phyloP scores from a whole-genome alignment of 441 rosid species.

The Rhodomyrtus psidioides region DNA sequence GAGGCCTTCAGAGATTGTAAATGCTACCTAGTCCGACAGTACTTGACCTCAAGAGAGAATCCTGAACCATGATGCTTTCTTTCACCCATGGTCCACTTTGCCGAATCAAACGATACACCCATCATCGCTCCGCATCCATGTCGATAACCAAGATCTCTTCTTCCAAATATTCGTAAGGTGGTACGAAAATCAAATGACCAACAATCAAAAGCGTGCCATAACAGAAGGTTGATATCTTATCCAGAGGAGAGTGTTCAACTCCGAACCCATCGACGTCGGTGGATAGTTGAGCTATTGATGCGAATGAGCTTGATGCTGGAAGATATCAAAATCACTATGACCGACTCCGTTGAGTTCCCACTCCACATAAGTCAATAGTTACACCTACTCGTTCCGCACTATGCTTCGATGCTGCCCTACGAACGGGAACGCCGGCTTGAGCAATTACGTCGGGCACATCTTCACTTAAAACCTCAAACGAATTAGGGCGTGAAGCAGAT shows the following conservation, averaged over 20 bases:
- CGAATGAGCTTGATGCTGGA: not conserved
- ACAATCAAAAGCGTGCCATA: not conserved
- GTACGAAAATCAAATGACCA: not conserved
- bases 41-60: too few relatives aligned
- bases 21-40: too few relatives aligned
- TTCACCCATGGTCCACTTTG: not conserved
- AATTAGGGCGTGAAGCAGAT: not conserved
- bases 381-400: not conserved
- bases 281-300: not conserved
- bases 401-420: slow-evolving; percentile 1
- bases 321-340: not conserved
- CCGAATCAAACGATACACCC: not conserved
- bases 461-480: not conserved
- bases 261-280: not conserved
- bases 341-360: not conserved
- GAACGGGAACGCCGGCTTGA: slow-evolving; percentile 2
- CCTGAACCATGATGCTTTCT: too few relatives aligned
- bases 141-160: not conserved
- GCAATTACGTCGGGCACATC: not conserved
- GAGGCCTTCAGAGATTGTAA: too few relatives aligned
- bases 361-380: not conserved
- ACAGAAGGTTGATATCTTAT: not conserved
- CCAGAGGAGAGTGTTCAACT: not conserved
- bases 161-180: not conserved
- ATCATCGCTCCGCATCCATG: not conserved